Conservation (phyloP, 257 asterid species). For the Nicotiana knightiana region DNA sequence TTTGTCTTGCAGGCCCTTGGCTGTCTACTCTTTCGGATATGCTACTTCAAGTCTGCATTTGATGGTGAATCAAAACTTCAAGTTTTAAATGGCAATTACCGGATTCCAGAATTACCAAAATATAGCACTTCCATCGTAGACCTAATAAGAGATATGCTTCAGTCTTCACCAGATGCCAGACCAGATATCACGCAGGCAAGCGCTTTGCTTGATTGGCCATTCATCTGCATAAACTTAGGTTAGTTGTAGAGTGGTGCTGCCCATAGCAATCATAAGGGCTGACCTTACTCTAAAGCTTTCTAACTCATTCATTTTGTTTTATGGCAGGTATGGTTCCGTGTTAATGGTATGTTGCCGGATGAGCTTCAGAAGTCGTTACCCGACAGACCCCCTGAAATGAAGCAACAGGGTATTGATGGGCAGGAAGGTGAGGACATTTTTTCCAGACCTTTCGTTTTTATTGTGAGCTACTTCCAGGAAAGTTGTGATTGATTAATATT, state of each 20-base stretch:
- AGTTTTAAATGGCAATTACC: slow-evolving; percentile 86
- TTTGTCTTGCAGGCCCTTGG: slow-evolving; percentile 73
- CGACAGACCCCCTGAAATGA: slow-evolving; percentile 70
- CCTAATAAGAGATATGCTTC: slow-evolving; percentile 81
- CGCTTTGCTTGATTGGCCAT: slow-evolving; percentile 86
- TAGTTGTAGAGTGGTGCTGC: slow-evolving; percentile 66
- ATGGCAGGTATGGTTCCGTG: slow-evolving; percentile 96
- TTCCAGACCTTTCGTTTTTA: neutral
- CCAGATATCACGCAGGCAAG: slow-evolving; percentile 99
- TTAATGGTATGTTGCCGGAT: slow-evolving; percentile 72
- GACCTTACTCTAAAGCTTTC: slow-evolving; percentile 26
- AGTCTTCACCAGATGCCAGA: slow-evolving; percentile 78
- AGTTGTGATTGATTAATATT: neutral
- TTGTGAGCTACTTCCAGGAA: neutral
- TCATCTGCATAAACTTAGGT: slow-evolving; percentile 81
- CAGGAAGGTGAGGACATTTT: slow-evolving; percentile 44
- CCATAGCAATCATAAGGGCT: slow-evolving; percentile 56
- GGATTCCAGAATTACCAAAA: slow-evolving; percentile 87
- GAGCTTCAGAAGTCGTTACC: slow-evolving; percentile 79
- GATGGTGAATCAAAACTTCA: slow-evolving; percentile 99
- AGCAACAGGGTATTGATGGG: slow-evolving; percentile 44
- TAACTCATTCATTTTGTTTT: slow-evolving; percentile 20
- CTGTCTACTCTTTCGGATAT: slow-evolving; percentile 88
- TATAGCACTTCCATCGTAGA: slow-evolving; percentile 60
- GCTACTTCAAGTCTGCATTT: slow-evolving; percentile 89